These are phyloP conservation scores for Ganoderma lucidum DNA, from an alignment of 1,284 basidiomycete species.

Conservation along the genomic window DNA sequence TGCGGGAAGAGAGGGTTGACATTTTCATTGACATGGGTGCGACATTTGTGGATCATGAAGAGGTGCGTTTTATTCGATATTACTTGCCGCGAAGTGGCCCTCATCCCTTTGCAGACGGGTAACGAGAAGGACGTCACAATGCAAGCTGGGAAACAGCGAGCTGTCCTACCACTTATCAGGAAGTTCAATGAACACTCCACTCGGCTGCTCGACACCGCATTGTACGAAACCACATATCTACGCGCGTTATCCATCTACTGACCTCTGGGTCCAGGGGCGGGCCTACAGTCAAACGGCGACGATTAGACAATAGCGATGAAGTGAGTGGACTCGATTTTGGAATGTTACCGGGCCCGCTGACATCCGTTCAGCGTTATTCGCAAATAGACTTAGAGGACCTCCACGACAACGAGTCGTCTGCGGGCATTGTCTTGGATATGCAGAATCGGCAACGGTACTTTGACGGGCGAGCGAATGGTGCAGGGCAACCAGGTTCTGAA, in stretches of 20 bases:
- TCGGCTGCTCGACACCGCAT: conserved; percentile 79
- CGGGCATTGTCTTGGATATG: conserved; percentile 86
- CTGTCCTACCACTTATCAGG: conserved; percentile 91
- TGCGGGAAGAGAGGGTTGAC: conserved; percentile 74
- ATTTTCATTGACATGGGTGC: conserved; percentile 88
- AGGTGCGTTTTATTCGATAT: conserved; percentile 53
- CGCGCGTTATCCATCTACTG: conserved; percentile 5
- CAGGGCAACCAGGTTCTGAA: conserved; percentile 38
- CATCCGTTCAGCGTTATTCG: conserved; percentile 51
- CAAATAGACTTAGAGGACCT: conserved; percentile 92
- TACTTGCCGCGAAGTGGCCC: conserved; percentile 10
- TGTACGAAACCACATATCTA: conserved; percentile 52
- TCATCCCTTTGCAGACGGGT: conserved; percentile 66
- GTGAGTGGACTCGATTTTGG: conserved; percentile 25
- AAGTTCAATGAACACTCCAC: conserved; percentile 99
- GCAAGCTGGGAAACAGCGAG: conserved; percentile 91
- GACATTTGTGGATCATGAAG: conserved; percentile 91
- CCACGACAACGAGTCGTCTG: conserved; percentile 66
- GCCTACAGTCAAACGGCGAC: conserved; percentile 64
- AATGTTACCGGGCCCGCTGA: not conserved
- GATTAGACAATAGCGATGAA: conserved; percentile 50
- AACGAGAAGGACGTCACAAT: conserved; percentile 94
- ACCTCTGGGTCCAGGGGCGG: conserved; percentile 56
- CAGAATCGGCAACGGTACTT: conserved; percentile 81
- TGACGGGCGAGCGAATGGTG: conserved; percentile 59